Conservation (phyloP, 2,329 filamentous ascomycete genomes). For the Penicillium crustosum region DNA sequence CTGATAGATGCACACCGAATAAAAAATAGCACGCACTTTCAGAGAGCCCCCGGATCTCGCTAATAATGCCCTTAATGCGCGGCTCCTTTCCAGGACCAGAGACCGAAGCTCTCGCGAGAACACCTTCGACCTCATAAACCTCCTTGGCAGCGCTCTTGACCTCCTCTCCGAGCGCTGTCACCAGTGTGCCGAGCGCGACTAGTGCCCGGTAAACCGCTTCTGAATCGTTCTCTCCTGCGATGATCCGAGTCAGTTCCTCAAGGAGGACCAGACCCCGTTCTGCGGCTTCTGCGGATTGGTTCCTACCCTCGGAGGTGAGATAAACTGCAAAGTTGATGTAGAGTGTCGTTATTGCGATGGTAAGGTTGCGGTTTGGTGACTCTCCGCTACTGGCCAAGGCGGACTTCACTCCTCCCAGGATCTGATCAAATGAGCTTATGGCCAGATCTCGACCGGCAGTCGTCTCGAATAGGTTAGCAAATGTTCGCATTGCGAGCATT, state of each 20-base stretch:
- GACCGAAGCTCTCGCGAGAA: conserved; percentile 49
- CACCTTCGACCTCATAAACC: conserved; percentile 53
- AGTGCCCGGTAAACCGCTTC: conserved; percentile 82
- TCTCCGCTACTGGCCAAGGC: conserved; percentile 55
- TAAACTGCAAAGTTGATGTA: conserved; percentile 84
- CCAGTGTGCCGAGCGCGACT: conserved; percentile 77
- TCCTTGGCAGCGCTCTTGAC: conserved; percentile 60
- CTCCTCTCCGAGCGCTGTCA: conserved; percentile 59
- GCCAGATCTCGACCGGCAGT: conserved; percentile 67
- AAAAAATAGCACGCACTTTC: conserved; percentile 2
- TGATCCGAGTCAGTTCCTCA: conserved; percentile 61
- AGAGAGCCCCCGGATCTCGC: conserved; percentile 54
- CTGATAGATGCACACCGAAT: conserved; percentile 28
- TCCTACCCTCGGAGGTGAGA: conserved; percentile 52
- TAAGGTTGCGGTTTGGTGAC: conserved; percentile 70
- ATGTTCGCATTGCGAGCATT: conserved; percentile 79
- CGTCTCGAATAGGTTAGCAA: conserved; percentile 82
- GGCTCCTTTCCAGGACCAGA: conserved; percentile 57
- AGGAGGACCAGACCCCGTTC: conserved; percentile 56
- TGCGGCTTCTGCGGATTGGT: conserved; percentile 43
- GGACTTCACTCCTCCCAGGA: conserved; percentile 63
- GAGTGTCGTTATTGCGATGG: conserved; percentile 77
- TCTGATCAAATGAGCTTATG: conserved; percentile 58
- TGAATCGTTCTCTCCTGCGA: conserved; percentile 68
- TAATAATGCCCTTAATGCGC: conserved; percentile 59